Evolutionary conservation across 768 basidiomycete species (phyloP), one percentile per base, ranked within the genome.

Genomic region (Mycena venus): DNA sequence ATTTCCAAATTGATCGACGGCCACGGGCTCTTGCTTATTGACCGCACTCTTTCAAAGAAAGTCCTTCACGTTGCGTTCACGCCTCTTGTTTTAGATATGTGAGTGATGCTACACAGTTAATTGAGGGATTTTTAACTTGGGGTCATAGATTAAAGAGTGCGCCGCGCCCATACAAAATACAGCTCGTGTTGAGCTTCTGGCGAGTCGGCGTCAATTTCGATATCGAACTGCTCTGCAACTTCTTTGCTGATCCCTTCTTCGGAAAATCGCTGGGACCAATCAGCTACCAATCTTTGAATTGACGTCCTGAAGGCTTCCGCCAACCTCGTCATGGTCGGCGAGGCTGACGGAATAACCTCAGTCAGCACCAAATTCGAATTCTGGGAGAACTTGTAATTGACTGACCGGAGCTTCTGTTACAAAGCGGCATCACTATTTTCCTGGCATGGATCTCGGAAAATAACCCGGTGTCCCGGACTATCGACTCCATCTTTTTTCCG

Each of bases 221-320:
- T 47, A 2, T 51, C 14, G 23, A 14, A 59, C 21, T 69, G 38
- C 60, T 63, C 55, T 10, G 69, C 59, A 14, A 40, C n/a, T 11
- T 70, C 69, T 40, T 62, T 27, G 42, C 17, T 70, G 49, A 61
- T 62, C 21, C 68, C 68, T 38, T 53, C 7, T 29, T 31, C 68
- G 11, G 68, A 42, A 59, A 68, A 59, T 6, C 31, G 42, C n/a
- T 59, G 29, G 25, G 56, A 4, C 67, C 67, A 68, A 23, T 68
- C 53, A 15, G 21, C 53, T 6, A 36, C 67, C 42, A 68, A 2
- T 15, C 27, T 59, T 17, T 68, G 31, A 7, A 47, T 4, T 12
- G 42, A 47, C 58, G 9, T 19, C 11, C n/a, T 44, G 40, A 68
- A 49, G 34, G 23, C 55, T 15, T n/a, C 31, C 7, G 21, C 56